Conservation (phyloP, 495 filamentous ascomycete genomes). For the Letharia columbiana region DNA sequence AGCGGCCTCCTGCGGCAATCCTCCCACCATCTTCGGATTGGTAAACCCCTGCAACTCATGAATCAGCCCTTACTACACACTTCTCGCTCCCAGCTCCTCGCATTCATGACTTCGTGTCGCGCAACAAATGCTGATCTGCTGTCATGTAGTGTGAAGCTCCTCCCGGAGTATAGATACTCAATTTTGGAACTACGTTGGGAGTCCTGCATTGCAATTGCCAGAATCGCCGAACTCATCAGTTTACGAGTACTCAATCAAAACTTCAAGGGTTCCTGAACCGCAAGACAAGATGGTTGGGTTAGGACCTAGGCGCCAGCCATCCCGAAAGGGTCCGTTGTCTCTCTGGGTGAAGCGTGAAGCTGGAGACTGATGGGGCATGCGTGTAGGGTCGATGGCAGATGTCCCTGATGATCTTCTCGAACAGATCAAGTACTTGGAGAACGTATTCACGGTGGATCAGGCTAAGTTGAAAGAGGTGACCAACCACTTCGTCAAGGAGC, state of each 20-base stretch:
- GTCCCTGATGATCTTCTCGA: slow-evolving; percentile 75
- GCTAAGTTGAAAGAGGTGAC: slow-evolving; percentile 83
- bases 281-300: slow-evolving; percentile 61
- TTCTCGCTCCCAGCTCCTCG: background rate
- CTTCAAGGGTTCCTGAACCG: background rate
- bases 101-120: background rate
- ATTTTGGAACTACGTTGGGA: background rate
- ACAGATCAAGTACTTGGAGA: slow-evolving; percentile 79
- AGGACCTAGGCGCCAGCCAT: slow-evolving; percentile 61
- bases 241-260: background rate
- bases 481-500: slow-evolving; percentile 77
- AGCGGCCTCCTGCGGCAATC: background rate
- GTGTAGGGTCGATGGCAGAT: slow-evolving; percentile 63
- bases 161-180: background rate
- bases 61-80: slow-evolving; percentile 10
- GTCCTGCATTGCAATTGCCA: background rate
- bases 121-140: background rate
- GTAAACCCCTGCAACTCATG: slow-evolving; percentile 8
- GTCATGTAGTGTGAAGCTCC: background rate
- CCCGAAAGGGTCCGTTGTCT: slow-evolving; percentile 60
- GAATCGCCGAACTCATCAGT: background rate
- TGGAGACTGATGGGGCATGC: slow-evolving; percentile 2
- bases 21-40: background rate
- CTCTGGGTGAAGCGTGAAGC: slow-evolving; percentile 16
- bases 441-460: slow-evolving; percentile 70